Conservation (phyloP, 23 red algal genomes). For the Agarophyton chilense region DNA sequence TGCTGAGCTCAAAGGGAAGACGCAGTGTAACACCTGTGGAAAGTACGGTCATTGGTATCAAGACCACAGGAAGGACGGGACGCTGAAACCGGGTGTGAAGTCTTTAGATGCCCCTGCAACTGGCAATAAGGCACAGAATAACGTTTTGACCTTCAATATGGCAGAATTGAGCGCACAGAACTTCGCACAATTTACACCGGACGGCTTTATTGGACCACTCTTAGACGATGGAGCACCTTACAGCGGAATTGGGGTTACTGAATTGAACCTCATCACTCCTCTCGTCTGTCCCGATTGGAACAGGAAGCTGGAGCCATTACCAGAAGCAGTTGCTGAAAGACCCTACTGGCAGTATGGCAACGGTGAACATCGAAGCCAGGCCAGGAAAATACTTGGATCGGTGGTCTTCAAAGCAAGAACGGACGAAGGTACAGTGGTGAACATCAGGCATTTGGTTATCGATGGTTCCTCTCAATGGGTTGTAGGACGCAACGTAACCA, state of each 20-base stretch:
- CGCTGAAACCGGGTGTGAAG: slow-evolving; percentile 1
- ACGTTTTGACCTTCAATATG: neutral
- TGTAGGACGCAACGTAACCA: slow-evolving; percentile 47
- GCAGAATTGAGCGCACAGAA: neutral
- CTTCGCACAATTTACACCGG: neutral
- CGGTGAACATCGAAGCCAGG: slow-evolving; percentile 27
- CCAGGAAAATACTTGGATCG: slow-evolving; percentile 9
- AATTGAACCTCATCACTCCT: neutral
- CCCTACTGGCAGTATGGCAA: slow-evolving; percentile 51
- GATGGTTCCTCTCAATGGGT: slow-evolving; percentile 54
- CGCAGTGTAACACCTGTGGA: neutral
- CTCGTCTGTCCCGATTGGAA: slow-evolving; percentile 35
- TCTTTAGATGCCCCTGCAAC: neutral
- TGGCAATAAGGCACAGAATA: neutral
- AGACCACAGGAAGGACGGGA: slow-evolving; percentile 17
- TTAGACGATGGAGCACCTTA: slow-evolving; percentile 51
- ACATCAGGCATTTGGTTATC: slow-evolving; percentile 37
- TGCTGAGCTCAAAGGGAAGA: neutral
- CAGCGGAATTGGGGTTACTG: slow-evolving; percentile 18
- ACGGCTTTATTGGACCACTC: neutral
- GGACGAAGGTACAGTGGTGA: neutral
- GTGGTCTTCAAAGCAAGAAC: neutral
- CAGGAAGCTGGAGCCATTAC: neutral
- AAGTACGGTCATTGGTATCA: neutral
- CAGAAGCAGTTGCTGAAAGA: slow-evolving; percentile 18